These are phyloP conservation scores for Xylariaceae sp. DNA, from an alignment of 2,329 filamentous ascomycete species.

Conservation along the genomic window DNA sequence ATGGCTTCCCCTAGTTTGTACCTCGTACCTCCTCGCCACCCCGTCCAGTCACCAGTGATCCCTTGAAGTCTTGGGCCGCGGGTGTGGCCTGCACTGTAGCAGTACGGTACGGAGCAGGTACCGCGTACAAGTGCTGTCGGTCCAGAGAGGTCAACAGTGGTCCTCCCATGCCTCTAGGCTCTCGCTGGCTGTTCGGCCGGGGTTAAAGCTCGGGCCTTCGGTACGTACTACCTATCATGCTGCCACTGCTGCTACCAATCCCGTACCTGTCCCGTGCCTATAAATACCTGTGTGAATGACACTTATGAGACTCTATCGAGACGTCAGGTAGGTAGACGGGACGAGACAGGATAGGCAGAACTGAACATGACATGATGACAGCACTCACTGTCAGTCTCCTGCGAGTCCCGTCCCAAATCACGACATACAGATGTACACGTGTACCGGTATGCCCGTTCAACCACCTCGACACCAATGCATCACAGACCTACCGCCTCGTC, in stretches of 20 bases:
- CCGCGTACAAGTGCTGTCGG: background rate
- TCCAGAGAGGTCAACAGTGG: background rate
- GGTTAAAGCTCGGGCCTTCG: too few species aligned
- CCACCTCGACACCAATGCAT: background rate
- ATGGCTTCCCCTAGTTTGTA: constrained; percentile 20
- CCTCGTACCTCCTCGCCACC: constrained; percentile 1
- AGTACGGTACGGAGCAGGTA: background rate
- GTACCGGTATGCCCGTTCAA: background rate
- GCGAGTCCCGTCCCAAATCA: too few species aligned
- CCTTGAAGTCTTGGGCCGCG: background rate
- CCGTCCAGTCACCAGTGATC: background rate
- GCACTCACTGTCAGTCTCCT: too few species aligned
- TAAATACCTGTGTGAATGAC: too few species aligned
- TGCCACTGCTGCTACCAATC: too few species aligned
- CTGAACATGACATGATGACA: too few species aligned
- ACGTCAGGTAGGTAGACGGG: too few species aligned
- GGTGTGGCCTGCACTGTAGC: background rate
- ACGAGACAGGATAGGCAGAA: too few species aligned
- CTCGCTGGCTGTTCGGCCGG: background rate
- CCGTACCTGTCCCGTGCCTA: too few species aligned
- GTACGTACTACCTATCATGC: too few species aligned
- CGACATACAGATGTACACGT: background rate
- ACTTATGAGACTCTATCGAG: too few species aligned
- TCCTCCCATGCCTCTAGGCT: background rate
- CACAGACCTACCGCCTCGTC: background rate